A percentile compares a stretch with the other conserved stretches of the same genome.
Conservation (phyloP, 1,284 basidiomycete species). For the Fomitopsis palustris region DNA sequence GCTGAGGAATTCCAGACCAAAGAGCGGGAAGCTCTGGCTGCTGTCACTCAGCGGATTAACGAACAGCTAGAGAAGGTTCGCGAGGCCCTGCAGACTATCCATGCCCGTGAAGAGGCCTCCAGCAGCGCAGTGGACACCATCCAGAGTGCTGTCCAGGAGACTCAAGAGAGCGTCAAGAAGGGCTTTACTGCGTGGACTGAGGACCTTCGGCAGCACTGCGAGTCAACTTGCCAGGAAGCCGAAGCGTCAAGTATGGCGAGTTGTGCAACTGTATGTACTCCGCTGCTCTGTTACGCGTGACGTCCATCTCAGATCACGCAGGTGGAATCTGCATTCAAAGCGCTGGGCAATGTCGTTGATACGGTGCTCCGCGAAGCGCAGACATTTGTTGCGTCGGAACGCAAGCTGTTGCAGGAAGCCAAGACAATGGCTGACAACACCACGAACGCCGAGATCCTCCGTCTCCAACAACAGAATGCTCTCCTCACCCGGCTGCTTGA, state of each 20-base stretch:
- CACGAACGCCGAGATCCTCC: constrained; percentile 57
- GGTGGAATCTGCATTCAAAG: constrained; percentile 52
- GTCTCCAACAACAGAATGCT: constrained; percentile 74
- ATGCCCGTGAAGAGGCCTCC: constrained; percentile 51
- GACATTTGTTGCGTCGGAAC: constrained; percentile 54
- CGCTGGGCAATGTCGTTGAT: constrained; percentile 55
- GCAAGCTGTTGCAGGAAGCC: constrained; percentile 46
- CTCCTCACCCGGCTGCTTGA: constrained; percentile 60
- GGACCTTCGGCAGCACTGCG: constrained; percentile 45
- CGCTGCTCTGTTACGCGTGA: background rate
- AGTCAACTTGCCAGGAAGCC: constrained; percentile 44
- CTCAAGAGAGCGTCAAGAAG: constrained; percentile 48
- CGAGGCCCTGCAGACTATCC: constrained; percentile 55
- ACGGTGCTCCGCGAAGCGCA: constrained; percentile 56
- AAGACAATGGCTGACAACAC: constrained; percentile 49
- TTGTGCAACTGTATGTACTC: constrained; percentile 38
- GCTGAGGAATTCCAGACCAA: constrained; percentile 54
- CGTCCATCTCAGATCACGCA: constrained; percentile 17
- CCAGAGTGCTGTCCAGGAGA: constrained; percentile 46
- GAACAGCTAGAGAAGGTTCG: constrained; percentile 58
- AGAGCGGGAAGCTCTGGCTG: constrained; percentile 51
- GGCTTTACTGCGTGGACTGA: constrained; percentile 55
- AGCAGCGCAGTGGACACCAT: constrained; percentile 48
- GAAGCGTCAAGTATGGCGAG: constrained; percentile 39
- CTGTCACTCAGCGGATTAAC: constrained; percentile 54